Evolutionary conservation across 768 basidiomycete species (phyloP).

Genomic region (Filobasidium wieringae): DNA sequence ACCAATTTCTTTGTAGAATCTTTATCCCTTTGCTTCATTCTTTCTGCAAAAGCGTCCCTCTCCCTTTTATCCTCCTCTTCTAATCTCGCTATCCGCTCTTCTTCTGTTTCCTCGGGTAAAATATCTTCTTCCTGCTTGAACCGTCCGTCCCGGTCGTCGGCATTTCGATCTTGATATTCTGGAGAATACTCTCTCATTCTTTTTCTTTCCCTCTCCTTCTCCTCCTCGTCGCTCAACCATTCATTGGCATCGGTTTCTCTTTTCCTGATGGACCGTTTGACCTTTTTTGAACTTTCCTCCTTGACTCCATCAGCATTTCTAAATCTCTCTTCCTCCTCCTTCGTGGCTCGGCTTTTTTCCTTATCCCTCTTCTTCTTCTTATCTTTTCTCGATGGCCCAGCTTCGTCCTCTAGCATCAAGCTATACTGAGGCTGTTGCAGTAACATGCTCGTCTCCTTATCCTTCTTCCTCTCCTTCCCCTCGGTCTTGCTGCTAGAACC

Average conservation of each 20-base stretch:
- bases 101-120: conserved; percentile 57
- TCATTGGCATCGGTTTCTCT: conserved; percentile 67
- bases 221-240: conserved; percentile 88
- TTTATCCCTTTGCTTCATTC: conserved; percentile 67
- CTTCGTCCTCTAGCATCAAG: conserved; percentile 64
- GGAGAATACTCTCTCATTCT: conserved; percentile 24
- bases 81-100: conserved; percentile 57
- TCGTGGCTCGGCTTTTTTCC: conserved; percentile 42
- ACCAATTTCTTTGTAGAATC: conserved; percentile 81
- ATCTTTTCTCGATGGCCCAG: conserved; percentile 37
- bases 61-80: conserved; percentile 67
- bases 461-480: conserved; percentile 50
- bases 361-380: conserved; percentile 43
- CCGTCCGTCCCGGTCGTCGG: conserved; percentile 30
- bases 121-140: conserved; percentile 48
- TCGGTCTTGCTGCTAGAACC: conserved; percentile 49
- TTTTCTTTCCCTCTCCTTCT: conserved; percentile 38
- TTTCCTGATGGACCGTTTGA: conserved; percentile 46
- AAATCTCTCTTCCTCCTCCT: conserved; percentile 26
- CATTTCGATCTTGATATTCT: conserved; percentile 17
- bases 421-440: conserved; percentile 50
- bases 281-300: conserved; percentile 14
- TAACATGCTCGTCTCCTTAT: conserved; percentile 60
- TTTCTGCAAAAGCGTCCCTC: conserved; percentile 84
- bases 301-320: conserved; percentile 17